Percentiles rank a stretch among this genome's conserved stretches.
Conservation (phyloP, 169 alveolate species). For the Plasmodium inui region DNA sequence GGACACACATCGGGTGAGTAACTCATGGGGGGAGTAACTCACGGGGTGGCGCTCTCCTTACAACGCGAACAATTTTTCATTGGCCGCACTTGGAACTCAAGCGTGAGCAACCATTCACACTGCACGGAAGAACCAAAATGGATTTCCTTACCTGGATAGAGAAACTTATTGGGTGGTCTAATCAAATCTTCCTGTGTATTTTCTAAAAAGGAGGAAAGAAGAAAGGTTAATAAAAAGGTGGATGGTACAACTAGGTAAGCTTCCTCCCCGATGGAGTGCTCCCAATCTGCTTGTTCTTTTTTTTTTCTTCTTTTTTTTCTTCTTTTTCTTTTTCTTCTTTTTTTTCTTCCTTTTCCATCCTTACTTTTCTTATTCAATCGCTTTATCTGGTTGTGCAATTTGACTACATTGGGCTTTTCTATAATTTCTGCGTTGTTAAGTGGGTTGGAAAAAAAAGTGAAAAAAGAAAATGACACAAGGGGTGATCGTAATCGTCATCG, state of each 20-base stretch:
- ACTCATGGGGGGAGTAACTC: not conserved
- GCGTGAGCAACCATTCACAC: not conserved
- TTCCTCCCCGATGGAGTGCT: not conserved
- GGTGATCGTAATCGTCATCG: not conserved
- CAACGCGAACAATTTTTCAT: not conserved
- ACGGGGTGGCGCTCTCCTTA: not conserved
- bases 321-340: not conserved
- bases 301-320: not conserved
- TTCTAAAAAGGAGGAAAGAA: slow-evolving; percentile 7
- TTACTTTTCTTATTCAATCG: slow-evolving; percentile 33
- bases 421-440: slow-evolving; percentile 18
- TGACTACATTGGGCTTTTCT: slow-evolving; percentile 41
- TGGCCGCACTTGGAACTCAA: not conserved
- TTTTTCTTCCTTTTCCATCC: not conserved
- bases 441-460: not conserved
- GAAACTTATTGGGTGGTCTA: slow-evolving; percentile 79
- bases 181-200: slow-evolving; percentile 74
- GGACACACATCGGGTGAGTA: not conserved
- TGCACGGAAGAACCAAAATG: not conserved
- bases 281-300: not conserved
- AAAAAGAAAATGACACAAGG: not conserved
- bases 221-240: not conserved
- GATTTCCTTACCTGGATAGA: slow-evolving; percentile 82
- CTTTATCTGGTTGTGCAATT: slow-evolving; percentile 36
- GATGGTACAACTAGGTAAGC: not conserved